Base-by-base conservation (phyloP, 2,329 filamentous ascomycete genomes). In the Talaromyces sp. region DNA sequence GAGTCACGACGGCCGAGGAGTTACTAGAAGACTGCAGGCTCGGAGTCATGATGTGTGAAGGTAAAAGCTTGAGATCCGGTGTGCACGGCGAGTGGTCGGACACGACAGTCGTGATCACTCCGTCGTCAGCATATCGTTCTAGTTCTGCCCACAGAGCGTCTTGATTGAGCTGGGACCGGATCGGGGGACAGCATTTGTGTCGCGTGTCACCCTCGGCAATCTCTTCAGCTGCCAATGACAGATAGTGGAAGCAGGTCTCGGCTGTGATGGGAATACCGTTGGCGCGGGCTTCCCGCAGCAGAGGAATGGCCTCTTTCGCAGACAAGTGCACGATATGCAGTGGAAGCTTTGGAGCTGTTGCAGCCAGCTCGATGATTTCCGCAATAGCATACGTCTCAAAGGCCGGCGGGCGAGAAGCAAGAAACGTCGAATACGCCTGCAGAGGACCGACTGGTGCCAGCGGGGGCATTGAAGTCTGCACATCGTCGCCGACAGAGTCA, bases 41-140 rank as follows among this genome's bases (percentile, higher is more conserved):
- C 2, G 28, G 51, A 63, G 65, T 68, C 16, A 82, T 85, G n/a
- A 95, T 82, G 67, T 89, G 84, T 0, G 82, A 75, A 0, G 94
- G 93, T 0, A 97, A 85, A 18, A 96, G 85, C 77, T 99, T 99
- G 59, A 99, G 84, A 72, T 96, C 88, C 0, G 95, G 94, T 3
- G 95, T 98, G 81, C 95, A 98, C 5, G 95, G 95, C 5, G 91
- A 96, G 81, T 99, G 95, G 73, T 98, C 95, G 0, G 90, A 96
- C 2, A 99, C 95, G 33, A 99, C 85, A 0, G 95, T 98, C 71
- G 87, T 85, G 75, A 99, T 93, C 66, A 96, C 91, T 9, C 91
- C 91, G 69, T 93, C 87, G 0, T 82, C 81, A 36, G 82, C 79
- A 70, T 79, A 67, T 66, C 75, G 72, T 57, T 77, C 72, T 8